phyloP scores from a whole-genome alignment of 169 alveolate species.

The Plasmodium sp. region DNA sequence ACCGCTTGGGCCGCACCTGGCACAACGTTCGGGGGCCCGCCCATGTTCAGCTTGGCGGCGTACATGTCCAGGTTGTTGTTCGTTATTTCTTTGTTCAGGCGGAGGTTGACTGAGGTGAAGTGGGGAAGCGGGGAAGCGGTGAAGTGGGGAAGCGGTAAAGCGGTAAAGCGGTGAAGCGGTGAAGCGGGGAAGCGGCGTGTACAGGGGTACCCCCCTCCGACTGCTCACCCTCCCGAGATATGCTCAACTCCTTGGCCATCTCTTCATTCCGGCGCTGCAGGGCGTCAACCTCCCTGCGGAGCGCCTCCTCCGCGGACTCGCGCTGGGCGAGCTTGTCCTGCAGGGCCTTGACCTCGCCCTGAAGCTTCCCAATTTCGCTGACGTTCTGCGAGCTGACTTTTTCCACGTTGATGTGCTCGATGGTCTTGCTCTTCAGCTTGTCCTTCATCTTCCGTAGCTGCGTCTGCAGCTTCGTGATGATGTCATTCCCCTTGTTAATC shows the following conservation, averaged over 20 bases:
- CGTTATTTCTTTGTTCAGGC: constrained; percentile 60
- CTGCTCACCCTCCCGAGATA: constrained; percentile 62
- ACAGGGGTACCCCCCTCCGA: too few species aligned
- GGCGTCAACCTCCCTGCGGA: constrained; percentile 18
- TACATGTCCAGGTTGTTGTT: constrained; percentile 48
- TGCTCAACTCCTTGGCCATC: constrained; percentile 44
- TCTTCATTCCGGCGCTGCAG: constrained; percentile 39
- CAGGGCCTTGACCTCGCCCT: not conserved
- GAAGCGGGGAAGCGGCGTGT: too few species aligned
- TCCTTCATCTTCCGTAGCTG: constrained; percentile 66
- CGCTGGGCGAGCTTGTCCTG: not conserved
- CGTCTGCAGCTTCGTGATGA: constrained; percentile 63
- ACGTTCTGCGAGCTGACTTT: constrained; percentile 18
- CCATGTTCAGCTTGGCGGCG: constrained; percentile 24
- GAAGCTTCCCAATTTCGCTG: constrained; percentile 12
- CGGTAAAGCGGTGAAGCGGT: not conserved
- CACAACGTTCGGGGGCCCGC: constrained; percentile 21
- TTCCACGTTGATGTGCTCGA: constrained; percentile 31
- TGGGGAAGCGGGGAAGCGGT: not conserved
- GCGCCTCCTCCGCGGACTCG: constrained; percentile 1
- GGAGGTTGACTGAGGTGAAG: constrained; percentile 11
- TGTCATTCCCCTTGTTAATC: constrained; percentile 73
- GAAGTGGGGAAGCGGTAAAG: not conserved
- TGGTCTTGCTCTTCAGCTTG: constrained; percentile 35
- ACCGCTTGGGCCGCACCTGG: not conserved